Base-by-base conservation (phyloP, 2,329 filamentous ascomycete genomes). In the Ramularia endophylla region DNA sequence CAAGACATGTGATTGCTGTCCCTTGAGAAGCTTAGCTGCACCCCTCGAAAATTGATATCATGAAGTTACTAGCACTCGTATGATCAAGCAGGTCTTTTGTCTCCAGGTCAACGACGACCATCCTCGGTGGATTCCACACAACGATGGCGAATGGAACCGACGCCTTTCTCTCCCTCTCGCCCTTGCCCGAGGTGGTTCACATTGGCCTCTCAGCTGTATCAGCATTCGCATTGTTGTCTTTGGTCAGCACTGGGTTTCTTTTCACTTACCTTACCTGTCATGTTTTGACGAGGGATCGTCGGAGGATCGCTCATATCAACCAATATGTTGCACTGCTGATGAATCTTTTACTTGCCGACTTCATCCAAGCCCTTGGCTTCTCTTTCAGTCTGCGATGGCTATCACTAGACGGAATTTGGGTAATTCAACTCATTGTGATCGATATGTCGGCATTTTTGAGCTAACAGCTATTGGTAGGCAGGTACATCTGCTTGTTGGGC, bases 271-370 rank as follows among this genome's bases (percentile, higher is more conserved):
- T 61, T 2, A 18, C 50, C 8, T 58, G 52, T 35, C 49, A 55
- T n/a, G 44, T 60, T 16, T 25, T 60, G 2, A 51, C 49, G 9
- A 55, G 55, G 52, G 43, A 47, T 17, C 38, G 43, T 9, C 20
- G 46, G 22, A 37, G 29, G 15, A 30, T 52, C 42, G 49, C 27
- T 20, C 49, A 41, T 40, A 49, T 47, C 38, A 83, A 83, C 48
- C 81, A 85, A 60, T 82, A 84, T 55, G 69, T 84, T 15, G 67
- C 84, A 1, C 67, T 85, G 2, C 80, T 85, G 41, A 75, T 82
- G 60, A 85, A 85, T 56, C 70, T 85, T 0, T 65, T 85, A 4
- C 64, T 82, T 18, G 80, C 81, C 43, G 81, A 85, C 50, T 71
- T 83, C 40, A 76, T 81, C 52, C 81, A 85, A 56, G 71, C 78